Evolutionary conservation across 495 filamentous ascomycete species (phyloP).

Genomic region (Acidomyces sp.): DNA sequence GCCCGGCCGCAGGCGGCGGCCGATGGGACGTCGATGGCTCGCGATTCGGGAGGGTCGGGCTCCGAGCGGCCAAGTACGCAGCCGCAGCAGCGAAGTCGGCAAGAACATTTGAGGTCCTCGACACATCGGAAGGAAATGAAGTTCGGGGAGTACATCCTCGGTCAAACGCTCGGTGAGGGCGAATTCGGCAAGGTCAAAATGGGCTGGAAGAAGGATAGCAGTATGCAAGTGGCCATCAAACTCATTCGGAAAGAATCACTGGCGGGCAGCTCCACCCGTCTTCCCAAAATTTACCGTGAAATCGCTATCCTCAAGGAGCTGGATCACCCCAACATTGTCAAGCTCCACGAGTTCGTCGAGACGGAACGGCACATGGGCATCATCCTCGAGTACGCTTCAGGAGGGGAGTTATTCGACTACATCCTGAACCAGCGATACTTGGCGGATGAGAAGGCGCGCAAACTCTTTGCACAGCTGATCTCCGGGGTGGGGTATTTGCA

Average conservation of each 20-base stretch:
- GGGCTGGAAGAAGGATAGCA: constrained; percentile 95
- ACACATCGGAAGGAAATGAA: constrained; percentile 59
- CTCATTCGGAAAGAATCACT: constrained; percentile 85
- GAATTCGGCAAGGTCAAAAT: constrained; percentile 99
- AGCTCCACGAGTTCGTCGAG: constrained; percentile 95
- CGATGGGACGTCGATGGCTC: constrained; percentile 41
- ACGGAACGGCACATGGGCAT: constrained; percentile 94
- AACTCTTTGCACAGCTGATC: constrained; percentile 89
- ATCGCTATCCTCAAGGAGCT: constrained; percentile 79
- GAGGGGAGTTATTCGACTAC: constrained; percentile 95
- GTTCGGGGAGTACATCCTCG: constrained; percentile 90
- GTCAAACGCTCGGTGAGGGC: constrained; percentile 93
- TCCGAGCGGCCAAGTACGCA: constrained; percentile 40
- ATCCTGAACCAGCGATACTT: constrained; percentile 93
- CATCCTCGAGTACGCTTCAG: constrained; percentile 95
- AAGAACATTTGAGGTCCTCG: constrained; percentile 55
- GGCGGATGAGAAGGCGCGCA: constrained; percentile 79
- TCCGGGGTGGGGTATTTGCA: constrained; percentile 97
- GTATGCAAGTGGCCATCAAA: constrained; percentile 93
- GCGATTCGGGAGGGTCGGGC: constrained; percentile 47
- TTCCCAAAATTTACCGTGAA: constrained; percentile 95
- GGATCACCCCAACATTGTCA: constrained; percentile 91
- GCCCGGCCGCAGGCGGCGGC: constrained; percentile 40
- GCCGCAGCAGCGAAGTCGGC: constrained; percentile 53
- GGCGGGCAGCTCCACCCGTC: constrained; percentile 67